Conservation (phyloP, 768 basidiomycete species). For the Porphyrellus cyaneotinctus region DNA sequence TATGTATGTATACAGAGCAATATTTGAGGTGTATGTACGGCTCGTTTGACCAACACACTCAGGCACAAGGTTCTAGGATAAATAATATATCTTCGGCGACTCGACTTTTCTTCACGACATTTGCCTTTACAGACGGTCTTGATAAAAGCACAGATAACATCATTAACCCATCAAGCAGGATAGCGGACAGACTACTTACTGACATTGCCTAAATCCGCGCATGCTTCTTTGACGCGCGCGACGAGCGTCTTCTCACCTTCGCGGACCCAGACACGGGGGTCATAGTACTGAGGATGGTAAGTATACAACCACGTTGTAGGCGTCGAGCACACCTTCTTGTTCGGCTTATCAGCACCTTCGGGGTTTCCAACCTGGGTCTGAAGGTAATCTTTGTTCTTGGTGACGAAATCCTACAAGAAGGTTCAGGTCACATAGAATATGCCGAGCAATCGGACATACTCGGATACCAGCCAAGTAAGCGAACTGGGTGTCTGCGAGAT, state of each 20-base stretch:
- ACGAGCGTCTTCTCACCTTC: conserved; percentile 94
- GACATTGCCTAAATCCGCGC: conserved; percentile 77
- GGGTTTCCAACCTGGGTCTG: conserved; percentile 94
- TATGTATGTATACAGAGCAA: background rate
- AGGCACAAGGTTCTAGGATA: conserved; percentile 16
- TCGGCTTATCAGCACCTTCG: conserved; percentile 93
- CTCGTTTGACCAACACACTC: background rate
- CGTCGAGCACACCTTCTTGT: conserved; percentile 78
- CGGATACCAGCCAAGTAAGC: conserved; percentile 87
- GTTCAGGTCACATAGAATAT: background rate
- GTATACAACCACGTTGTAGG: background rate
- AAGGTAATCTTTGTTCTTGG: conserved; percentile 84
- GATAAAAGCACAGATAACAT: background rate
- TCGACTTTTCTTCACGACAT: background rate
- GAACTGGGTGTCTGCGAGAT: conserved; percentile 69
- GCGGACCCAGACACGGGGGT: conserved; percentile 97
- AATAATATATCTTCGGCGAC: conserved; percentile 11
- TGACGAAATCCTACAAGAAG: conserved; percentile 68
- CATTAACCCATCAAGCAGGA: background rate
- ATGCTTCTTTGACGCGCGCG: conserved; percentile 90
- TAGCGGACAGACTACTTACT: conserved; percentile 33
- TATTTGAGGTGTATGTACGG: conserved; percentile 2
- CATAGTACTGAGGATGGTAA: conserved; percentile 61
- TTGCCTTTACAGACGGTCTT: conserved; percentile 25
- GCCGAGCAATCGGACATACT: conserved; percentile 35